Evolutionary conservation across 228 moss, liverwort and hornwort species (phyloP), one percentile per base, ranked within the genome.

Genomic region (Sphagnum fallax): DNA sequence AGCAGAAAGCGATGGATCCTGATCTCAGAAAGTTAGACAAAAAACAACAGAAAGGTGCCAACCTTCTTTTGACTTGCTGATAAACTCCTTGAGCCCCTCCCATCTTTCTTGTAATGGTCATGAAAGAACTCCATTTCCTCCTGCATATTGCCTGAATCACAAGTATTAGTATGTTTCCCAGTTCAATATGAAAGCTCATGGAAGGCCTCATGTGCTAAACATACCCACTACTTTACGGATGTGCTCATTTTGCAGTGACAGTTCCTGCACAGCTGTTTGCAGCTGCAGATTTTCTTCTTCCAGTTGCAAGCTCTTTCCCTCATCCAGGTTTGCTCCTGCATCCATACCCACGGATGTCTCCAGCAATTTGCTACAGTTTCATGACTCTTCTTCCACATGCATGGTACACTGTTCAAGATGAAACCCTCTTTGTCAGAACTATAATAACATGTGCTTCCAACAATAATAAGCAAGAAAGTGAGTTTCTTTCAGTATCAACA

Each of bases 51-150:
- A 32, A 32, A 32, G 58, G 60, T 32, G 67, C 68, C 67, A 73
- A 80, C 89, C 73, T 87, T 81, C 61, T 62, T 72, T 72, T 77
- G 80, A 55, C 78, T 72, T 15, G 59, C 67, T 50, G 80, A 74
- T 67, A 70, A 66, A 62, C 76, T 52, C 67, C 58, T 78, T 18
- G 61, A 4, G 4, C 63, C 51, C 4, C 15, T 15, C 12, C 72
- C 60, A 67, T 78, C 72, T 48, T 65, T 61, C 16, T 73, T 68
- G 4, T 84, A 78, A 67, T 10, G 74, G 53, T 71, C 86, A 71
- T 91, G 91, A 50, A 96, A 66, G 65, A 82, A 69, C 84, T 96
- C 91, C 92, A 96, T 92, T 76, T 92, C 93, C 71, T 53, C 73
- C n/a, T 83, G 83, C 88, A 88, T 91, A 60, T 74, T 83, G 49